These are phyloP conservation scores for Pseudonitzschia multistriata DNA, from an alignment of 108 stramenopile species.

Conservation along the genomic window DNA sequence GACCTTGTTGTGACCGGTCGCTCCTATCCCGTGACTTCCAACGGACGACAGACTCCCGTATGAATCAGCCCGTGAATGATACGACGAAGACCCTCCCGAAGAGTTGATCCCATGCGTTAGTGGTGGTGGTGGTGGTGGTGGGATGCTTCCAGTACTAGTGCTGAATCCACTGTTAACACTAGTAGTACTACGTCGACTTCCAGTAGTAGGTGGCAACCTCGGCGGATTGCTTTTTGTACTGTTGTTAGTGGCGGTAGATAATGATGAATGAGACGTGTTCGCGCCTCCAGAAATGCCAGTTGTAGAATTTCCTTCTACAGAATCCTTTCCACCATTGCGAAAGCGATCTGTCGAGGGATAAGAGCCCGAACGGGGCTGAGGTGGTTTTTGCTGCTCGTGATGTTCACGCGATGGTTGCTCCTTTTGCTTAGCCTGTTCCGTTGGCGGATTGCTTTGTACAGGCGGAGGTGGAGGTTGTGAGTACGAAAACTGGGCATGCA, in stretches of 20 bases:
- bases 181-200: neutral
- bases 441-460: neutral
- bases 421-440: neutral
- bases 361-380: conserved; percentile 1
- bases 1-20: neutral
- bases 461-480: neutral
- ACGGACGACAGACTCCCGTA: conserved; percentile 41
- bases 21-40: conserved; percentile 17
- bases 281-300: neutral
- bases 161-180: neutral
- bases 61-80: conserved; percentile 25
- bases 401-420: neutral
- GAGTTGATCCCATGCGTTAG: neutral
- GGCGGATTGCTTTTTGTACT: conserved; percentile 3
- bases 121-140: conserved; percentile 12
- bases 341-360: neutral
- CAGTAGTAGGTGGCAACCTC: conserved; percentile 3
- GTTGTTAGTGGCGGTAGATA: neutral
- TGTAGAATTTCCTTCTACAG: neutral
- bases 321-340: conserved; percentile 1
- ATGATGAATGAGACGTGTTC: neutral
- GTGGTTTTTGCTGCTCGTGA: conserved; percentile 1
- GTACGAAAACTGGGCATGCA: neutral
- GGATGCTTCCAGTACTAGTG: neutral
- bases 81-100: neutral